phyloP scores from a whole-genome alignment of 2,329 filamentous ascomycete species.

The Phialocephala subalpina region DNA sequence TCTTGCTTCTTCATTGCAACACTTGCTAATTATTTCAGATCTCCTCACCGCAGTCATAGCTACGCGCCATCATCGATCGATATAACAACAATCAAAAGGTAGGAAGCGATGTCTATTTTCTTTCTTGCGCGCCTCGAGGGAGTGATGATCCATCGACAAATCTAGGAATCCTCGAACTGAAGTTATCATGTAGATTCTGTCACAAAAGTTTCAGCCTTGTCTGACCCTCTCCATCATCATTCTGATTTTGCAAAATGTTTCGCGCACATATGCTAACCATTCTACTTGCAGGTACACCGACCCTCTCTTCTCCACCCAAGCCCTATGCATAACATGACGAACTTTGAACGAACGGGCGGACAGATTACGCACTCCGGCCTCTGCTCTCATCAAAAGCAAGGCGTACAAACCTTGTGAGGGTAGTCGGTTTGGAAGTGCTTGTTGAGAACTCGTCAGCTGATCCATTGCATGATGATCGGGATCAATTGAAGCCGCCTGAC shows the following conservation, averaged over 20 bases:
- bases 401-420: constrained; percentile 50
- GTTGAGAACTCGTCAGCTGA: constrained; percentile 56
- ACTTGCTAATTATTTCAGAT: constrained; percentile 15
- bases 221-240: constrained; percentile 45
- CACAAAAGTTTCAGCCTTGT: constrained; percentile 54
- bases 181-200: constrained; percentile 49
- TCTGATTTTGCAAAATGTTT: constrained; percentile 11
- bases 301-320: constrained; percentile 12
- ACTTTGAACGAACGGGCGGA: constrained; percentile 56
- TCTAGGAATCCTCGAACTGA: constrained; percentile 48
- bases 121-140: constrained; percentile 26
- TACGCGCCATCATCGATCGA: background rate
- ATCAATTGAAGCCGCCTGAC: constrained; percentile 24
- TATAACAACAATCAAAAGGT: background rate
- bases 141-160: constrained; percentile 46
- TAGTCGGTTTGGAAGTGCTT: constrained; percentile 47
- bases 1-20: background rate
- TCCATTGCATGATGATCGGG: constrained; percentile 37
- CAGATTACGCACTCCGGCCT: constrained; percentile 48
- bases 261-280: constrained; percentile 33
- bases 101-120: background rate
- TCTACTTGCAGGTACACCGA: constrained; percentile 43
- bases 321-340: constrained; percentile 48
- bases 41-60: background rate
- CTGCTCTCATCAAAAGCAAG: constrained; percentile 47